phyloP scores from a whole-genome alignment of 495 filamentous ascomycete genomes.

The Clavariopsis aquatica region DNA sequence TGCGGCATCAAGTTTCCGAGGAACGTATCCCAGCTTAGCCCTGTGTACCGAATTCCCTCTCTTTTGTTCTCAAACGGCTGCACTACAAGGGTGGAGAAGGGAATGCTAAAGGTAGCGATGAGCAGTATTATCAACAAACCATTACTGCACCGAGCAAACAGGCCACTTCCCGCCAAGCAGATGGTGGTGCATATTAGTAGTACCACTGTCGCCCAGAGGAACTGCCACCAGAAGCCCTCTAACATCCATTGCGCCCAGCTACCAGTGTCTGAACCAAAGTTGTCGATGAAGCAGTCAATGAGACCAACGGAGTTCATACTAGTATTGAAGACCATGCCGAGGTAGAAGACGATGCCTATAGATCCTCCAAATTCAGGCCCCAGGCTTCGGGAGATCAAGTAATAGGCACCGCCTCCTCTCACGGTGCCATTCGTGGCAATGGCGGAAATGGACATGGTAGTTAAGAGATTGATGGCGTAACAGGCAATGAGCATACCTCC shows the following conservation, averaged over 20 bases:
- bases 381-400: constrained; percentile 81
- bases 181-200: constrained; percentile 73
- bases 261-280: constrained; percentile 64
- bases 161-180: constrained; percentile 75
- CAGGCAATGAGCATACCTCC: constrained; percentile 70
- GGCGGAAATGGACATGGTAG: constrained; percentile 81
- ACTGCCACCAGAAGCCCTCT: constrained; percentile 76
- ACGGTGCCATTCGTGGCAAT: constrained; percentile 91
- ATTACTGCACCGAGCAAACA: constrained; percentile 80
- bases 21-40: constrained; percentile 68
- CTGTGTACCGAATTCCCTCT: constrained; percentile 73
- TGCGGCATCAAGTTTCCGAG: constrained; percentile 68
- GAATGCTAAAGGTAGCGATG: constrained; percentile 78
- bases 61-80: constrained; percentile 64
- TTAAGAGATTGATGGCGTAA: constrained; percentile 77
- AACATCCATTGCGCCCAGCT: constrained; percentile 63
- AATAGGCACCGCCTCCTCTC: constrained; percentile 84
- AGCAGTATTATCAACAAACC: constrained; percentile 73
- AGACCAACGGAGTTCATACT: constrained; percentile 87
- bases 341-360: constrained; percentile 86
- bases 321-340: constrained; percentile 82
- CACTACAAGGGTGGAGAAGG: constrained; percentile 67
- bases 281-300: constrained; percentile 77
- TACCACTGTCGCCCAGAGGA: constrained; percentile 73
- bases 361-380: constrained; percentile 91